Percentiles rank a stretch among this genome's conserved stretches.
Conservation (phyloP, 352 stramenopile genomes). For the Phytopythium delawarense region DNA sequence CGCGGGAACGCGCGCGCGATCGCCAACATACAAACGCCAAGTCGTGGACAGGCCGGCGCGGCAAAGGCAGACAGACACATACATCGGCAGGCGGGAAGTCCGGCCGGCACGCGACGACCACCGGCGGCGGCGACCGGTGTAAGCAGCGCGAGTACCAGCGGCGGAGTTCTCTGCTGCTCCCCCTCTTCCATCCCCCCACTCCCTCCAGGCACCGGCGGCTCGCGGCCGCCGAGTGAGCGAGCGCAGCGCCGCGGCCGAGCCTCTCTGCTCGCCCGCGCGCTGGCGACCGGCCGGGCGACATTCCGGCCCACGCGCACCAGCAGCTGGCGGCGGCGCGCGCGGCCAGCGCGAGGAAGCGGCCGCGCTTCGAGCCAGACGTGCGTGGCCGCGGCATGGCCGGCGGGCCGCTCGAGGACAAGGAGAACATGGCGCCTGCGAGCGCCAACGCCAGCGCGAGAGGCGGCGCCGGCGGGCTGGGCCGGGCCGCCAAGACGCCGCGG, state of each 20-base stretch:
- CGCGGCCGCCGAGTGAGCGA: too few species aligned
- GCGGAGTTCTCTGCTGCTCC: too few species aligned
- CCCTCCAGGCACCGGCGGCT: not conserved
- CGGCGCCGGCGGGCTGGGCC: not conserved
- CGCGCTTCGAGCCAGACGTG: constrained; percentile 1
- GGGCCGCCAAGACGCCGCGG: not conserved
- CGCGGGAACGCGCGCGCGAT: not conserved
- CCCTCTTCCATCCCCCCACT: not conserved
- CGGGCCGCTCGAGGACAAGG: constrained; percentile 25
- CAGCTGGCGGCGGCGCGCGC: not conserved
- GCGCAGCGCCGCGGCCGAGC: not conserved
- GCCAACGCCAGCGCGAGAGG: not conserved
- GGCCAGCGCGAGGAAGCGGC: not conserved
- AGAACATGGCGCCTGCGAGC: constrained; percentile 28
- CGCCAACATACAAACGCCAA: not conserved
- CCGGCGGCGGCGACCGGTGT: not conserved
- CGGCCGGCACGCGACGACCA: too few species aligned
- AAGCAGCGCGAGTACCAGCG: too few species aligned
- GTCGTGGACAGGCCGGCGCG: too few species aligned
- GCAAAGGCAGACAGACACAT: not conserved
- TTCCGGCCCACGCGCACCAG: not conserved
- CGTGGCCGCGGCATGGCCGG: constrained; percentile 7
- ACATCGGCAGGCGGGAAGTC: too few species aligned
- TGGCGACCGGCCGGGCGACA: not conserved
- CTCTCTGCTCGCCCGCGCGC: not conserved